Evolutionary conservation across 2,329 filamentous ascomycete genomes (phyloP).

Genomic region (Alternaria incomplexa): DNA sequence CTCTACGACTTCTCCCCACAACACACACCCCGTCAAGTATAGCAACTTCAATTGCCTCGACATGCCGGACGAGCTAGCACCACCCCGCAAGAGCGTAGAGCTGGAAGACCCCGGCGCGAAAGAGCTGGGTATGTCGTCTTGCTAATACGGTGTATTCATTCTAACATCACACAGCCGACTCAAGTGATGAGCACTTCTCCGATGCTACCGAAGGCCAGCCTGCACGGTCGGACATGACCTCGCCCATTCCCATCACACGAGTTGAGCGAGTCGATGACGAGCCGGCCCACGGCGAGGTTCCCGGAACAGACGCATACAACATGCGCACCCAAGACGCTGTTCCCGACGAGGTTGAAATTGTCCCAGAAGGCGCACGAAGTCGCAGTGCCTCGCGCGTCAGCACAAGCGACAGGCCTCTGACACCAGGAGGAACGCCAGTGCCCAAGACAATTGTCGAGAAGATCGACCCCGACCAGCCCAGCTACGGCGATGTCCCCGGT

Average conservation of each 20-base stretch:
- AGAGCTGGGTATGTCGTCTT: constrained; percentile 56
- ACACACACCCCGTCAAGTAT: background rate
- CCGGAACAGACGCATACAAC: constrained; percentile 66
- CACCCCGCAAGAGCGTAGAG: constrained; percentile 62
- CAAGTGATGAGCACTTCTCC: constrained; percentile 68
- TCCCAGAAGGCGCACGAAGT: constrained; percentile 51
- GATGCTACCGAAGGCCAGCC: constrained; percentile 66
- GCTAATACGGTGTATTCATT: background rate
- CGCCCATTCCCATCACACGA: constrained; percentile 66
- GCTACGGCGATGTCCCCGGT: constrained; percentile 67
- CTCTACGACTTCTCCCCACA: background rate
- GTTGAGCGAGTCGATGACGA: constrained; percentile 67
- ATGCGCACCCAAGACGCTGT: constrained; percentile 65
- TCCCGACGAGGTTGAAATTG: constrained; percentile 67
- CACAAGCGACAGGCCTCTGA: constrained; percentile 54
- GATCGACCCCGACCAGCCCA: constrained; percentile 62
- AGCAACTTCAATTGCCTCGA: background rate
- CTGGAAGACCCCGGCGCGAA: constrained; percentile 63
- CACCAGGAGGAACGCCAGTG: constrained; percentile 59
- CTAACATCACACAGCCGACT: constrained; percentile 42
- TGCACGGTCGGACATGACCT: constrained; percentile 52
- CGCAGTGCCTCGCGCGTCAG: constrained; percentile 50
- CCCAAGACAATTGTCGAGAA: constrained; percentile 68
- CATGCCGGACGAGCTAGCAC: constrained; percentile 56
- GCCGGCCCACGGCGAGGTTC: constrained; percentile 66